A percentile compares a stretch with the other conserved stretches of the same genome.
Conservation (phyloP, 225 moss, liverwort and hornwort genomes). For the Pseudoscleropodium purum region DNA sequence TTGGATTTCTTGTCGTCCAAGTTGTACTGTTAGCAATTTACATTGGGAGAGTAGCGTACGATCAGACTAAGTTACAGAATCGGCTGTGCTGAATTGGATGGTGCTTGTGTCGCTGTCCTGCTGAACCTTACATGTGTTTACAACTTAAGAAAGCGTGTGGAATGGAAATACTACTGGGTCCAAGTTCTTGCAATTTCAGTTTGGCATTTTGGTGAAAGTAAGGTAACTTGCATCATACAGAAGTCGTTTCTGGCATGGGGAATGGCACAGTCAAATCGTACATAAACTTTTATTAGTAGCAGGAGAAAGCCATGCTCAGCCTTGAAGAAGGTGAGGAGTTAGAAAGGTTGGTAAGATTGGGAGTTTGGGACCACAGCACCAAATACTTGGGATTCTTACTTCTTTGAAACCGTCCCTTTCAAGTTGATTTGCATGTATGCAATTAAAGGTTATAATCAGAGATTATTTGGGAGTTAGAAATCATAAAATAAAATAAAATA, state of each 20-base stretch:
- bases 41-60: not conserved
- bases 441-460: not conserved
- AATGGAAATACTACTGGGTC: not conserved
- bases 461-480: not conserved
- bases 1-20: not conserved
- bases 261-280: not conserved
- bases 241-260: not conserved
- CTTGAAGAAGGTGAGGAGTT: not conserved
- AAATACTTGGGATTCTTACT: not conserved
- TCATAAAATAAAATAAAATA: not conserved
- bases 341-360: not conserved
- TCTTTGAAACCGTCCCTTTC: not conserved
- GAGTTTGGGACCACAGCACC: not conserved
- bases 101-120: not conserved
- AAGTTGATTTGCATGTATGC: not conserved
- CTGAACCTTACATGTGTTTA: not conserved
- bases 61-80: not conserved
- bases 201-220: not conserved
- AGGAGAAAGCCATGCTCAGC: not conserved
- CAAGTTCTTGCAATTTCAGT: not conserved
- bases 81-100: not conserved
- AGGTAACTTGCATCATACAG: not conserved
- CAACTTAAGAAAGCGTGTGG: not conserved
- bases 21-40: not conserved
- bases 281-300: not conserved